Evolutionary conservation across 1,139 yeast genomes (phyloP).

Genomic region (Blastobotrys raffinosifermentans): DNA sequence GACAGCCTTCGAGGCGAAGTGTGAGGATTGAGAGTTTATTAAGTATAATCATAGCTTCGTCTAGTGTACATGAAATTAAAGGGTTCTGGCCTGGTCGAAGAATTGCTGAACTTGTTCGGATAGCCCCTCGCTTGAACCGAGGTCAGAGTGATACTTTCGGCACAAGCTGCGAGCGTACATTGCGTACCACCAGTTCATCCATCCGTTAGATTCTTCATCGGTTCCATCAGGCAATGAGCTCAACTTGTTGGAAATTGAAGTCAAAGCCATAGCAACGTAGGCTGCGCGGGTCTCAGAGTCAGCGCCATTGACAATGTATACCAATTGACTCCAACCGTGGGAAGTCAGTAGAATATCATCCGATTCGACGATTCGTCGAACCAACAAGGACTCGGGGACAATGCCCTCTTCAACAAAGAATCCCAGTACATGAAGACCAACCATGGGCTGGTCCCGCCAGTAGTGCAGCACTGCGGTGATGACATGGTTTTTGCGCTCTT

Average conservation of each 20-base stretch:
- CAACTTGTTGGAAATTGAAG: background rate
- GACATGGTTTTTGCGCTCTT: slow-evolving; percentile 23
- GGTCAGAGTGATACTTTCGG: background rate
- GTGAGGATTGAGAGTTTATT: no score
- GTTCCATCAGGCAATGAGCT: background rate
- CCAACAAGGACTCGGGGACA: slow-evolving; percentile 16
- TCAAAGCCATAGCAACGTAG: background rate
- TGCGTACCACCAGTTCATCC: slow-evolving; percentile 12
- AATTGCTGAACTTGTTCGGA: no score
- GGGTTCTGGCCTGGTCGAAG: no score
- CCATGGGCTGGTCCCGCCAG: slow-evolving; percentile 81
- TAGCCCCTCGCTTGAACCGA: no score
- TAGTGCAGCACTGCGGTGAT: slow-evolving; percentile 57
- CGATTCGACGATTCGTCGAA: slow-evolving; percentile 13
- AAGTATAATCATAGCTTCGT: no score
- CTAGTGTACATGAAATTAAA: no score
- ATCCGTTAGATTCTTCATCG: slow-evolving; percentile 4
- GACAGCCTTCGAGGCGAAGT: no score
- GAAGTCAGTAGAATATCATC: slow-evolving; percentile 7
- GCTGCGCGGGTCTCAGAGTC: background rate
- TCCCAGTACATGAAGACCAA: slow-evolving; percentile 66
- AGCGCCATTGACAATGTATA: background rate
- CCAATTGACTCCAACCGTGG: slow-evolving; percentile 3
- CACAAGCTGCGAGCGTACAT: background rate
- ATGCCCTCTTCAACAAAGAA: slow-evolving; percentile 45